phyloP scores from a whole-genome alignment of 2,329 filamentous ascomycete genomes.

The Zasmidium cellare region DNA sequence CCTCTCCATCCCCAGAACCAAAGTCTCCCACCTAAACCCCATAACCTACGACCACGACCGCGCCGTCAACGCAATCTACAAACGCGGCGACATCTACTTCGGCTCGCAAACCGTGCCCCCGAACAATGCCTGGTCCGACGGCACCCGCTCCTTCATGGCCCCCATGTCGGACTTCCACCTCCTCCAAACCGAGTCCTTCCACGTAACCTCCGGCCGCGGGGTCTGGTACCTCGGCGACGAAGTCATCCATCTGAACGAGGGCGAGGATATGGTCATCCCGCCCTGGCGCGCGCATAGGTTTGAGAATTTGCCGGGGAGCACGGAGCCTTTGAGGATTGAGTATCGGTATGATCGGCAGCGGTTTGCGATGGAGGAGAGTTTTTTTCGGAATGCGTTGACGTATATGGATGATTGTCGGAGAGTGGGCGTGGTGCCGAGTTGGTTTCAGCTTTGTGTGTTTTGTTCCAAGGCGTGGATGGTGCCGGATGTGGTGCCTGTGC shows the following conservation, averaged over 20 bases:
- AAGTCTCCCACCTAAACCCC: neutral
- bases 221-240: conserved; percentile 16
- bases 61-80: neutral
- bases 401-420: conserved; percentile 19
- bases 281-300: conserved; percentile 15
- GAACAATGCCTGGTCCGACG: conserved; percentile 17
- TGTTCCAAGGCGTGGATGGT: conserved; percentile 14
- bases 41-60: neutral
- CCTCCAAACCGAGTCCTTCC: conserved; percentile 20
- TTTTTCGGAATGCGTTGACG: conserved; percentile 16
- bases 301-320: conserved; percentile 10
- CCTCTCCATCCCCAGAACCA: neutral
- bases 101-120: conserved; percentile 12
- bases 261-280: conserved; percentile 14
- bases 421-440: conserved; percentile 7
- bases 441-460: conserved; percentile 18
- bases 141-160: conserved; percentile 16
- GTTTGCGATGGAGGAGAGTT: conserved; percentile 18
- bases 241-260: conserved; percentile 8
- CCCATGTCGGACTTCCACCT: conserved; percentile 18
- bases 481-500: conserved; percentile 9
- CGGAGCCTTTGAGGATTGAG: conserved; percentile 13
- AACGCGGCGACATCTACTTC: neutral
- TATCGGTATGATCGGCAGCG: conserved; percentile 19
- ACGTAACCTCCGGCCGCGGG: conserved; percentile 15